Conservation (phyloP, 176 grass and related monocot genomes). For the Paspalum notatum region DNA sequence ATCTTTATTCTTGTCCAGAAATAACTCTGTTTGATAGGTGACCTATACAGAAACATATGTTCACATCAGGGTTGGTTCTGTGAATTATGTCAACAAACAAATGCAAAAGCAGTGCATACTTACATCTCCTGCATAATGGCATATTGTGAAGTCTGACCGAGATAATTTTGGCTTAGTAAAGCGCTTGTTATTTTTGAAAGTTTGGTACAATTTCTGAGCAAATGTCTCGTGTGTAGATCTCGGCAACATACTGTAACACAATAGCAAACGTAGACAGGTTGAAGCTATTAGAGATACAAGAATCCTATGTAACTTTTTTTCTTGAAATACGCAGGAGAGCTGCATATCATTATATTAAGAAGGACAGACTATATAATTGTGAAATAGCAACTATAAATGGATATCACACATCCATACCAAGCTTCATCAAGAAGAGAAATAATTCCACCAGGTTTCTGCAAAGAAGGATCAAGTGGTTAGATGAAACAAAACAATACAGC, state of each 20-base stretch:
- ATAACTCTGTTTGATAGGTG: constrained; percentile 93
- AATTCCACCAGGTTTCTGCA: constrained; percentile 99
- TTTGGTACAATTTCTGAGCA: constrained; percentile 94
- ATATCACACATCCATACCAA: constrained; percentile 65
- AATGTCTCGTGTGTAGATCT: constrained; percentile 97
- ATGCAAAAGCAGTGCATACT: constrained; percentile 44
- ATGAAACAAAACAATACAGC: constrained; percentile 21
- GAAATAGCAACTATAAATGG: constrained; percentile 35
- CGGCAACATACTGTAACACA: constrained; percentile 83
- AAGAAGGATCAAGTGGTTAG: constrained; percentile 39
- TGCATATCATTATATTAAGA: too few species aligned
- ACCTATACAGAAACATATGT: constrained; percentile 57
- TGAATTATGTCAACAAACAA: constrained; percentile 20
- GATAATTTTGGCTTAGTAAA: constrained; percentile 95
- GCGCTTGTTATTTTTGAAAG: constrained; percentile 91
- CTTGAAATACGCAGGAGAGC: too few species aligned
- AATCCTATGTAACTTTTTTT: background rate
- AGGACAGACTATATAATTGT: background rate
- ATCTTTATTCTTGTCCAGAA: constrained; percentile 99
- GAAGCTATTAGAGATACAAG: constrained; percentile 22
- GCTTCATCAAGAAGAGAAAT: constrained; percentile 96
- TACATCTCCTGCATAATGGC: constrained; percentile 98
- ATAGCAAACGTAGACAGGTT: constrained; percentile 34
- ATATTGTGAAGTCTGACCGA: constrained; percentile 90
- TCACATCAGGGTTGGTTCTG: constrained; percentile 22